A percentile compares a stretch with the other conserved stretches of the same genome.
Conservation (phyloP, 2,329 filamentous ascomycete species). For the Aspergillus novofumigatus region DNA sequence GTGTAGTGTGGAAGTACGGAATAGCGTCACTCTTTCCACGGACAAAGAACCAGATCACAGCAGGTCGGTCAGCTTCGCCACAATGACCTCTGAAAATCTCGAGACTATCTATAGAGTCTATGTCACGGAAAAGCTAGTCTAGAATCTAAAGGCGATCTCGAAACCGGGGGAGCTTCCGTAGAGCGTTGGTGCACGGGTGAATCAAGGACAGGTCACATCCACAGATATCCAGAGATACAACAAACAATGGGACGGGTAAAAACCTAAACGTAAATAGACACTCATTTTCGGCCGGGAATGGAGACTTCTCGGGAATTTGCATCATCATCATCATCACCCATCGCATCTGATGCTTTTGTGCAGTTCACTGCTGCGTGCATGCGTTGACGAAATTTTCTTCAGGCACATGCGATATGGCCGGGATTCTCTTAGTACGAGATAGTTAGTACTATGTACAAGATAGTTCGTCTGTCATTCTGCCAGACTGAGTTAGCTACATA, state of each 20-base stretch:
- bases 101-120: background rate
- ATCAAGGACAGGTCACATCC: background rate
- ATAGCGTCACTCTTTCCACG: background rate
- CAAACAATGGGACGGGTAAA: background rate
- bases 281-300: background rate
- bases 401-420: background rate
- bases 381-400: background rate
- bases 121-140: background rate
- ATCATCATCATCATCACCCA: background rate
- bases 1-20: too few species aligned
- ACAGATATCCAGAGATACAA: background rate
- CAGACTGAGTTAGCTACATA: background rate
- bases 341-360: background rate
- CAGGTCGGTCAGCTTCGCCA: background rate
- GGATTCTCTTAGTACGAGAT: background rate
- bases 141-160: background rate
- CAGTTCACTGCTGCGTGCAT: background rate
- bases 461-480: background rate
- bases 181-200: background rate
- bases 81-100: background rate
- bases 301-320: background rate
- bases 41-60: background rate
- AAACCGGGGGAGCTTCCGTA: background rate
- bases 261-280: background rate
- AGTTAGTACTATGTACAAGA: too few species aligned